Base-by-base conservation (phyloP, 1,284 basidiomycete species). In the Hemileia vastatrix region DNA sequence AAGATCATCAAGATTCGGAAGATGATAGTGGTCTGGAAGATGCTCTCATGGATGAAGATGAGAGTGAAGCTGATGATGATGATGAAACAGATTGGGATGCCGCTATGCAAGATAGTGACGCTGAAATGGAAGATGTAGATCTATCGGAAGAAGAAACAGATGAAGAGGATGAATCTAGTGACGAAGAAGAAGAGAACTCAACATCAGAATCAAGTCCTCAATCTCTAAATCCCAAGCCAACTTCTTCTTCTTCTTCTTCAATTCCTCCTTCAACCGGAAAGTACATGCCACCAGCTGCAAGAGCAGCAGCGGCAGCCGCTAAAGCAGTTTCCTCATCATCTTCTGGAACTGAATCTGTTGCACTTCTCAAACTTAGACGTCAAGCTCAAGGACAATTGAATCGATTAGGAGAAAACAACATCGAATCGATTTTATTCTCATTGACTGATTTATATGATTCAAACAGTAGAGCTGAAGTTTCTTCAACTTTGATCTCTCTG, bases 321-420 rank as follows among this genome's bases (percentile, higher is more conserved):
- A 66, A 70, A 31, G 56, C 71, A 44, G 58, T 57, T 6, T 32
- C 64, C 2, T 57, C 47, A 52, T 64, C 59, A 44, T 63, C 40
- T 33, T 58, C 15, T 51, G 57, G 2, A 31, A 59, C 53, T n/a
- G 57, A 54, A 32, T 57, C 40, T 36, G n/a, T 23, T 32, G 24
- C 18, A 45, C 18, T 33, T 49, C 58, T 80, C 6, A 90, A 88
- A 75, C 80, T 96, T 21, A 83, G 80, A 5, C 82, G 86, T 57
- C 88, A 88, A 69, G 77, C 90, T 11, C 92, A 95, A 76, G 92
- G 93, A 74, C 78, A 90, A 6, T 80, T 96, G 54, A 96, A 96
- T 76, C 82, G 88, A 85, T 89, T 72, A 63, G 79, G 86, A 69
- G 93, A 96, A 75, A 87, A 86, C 75, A 97, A 97, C 70, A 85